Percentiles rank a stretch among this genome's conserved stretches.
Evolutionary conservation across 2,329 filamentous ascomycete genomes (phyloP).

Genomic region (Venturia asperata): DNA sequence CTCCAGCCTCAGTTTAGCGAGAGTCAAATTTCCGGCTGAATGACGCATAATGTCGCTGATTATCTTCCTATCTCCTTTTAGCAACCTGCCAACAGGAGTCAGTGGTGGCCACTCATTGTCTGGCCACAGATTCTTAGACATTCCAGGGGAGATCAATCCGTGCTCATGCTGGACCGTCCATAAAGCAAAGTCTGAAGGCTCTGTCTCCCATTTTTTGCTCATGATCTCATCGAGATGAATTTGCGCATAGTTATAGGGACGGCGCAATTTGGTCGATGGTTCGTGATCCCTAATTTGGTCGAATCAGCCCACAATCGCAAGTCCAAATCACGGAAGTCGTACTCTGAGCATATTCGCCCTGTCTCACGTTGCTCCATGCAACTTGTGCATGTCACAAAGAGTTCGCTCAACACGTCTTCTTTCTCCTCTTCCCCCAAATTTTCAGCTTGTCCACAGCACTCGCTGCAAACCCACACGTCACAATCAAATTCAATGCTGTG

Average conservation of each 20-base stretch:
- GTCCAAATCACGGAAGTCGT: background rate
- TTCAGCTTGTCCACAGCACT: background rate
- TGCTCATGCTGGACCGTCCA: background rate
- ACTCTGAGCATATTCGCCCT: background rate
- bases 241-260: background rate
- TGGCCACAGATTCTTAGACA: background rate
- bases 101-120: background rate
- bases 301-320: background rate
- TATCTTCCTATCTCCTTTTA: background rate
- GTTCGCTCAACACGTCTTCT: background rate
- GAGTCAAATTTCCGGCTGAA: background rate
- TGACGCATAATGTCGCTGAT: background rate
- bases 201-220: background rate
- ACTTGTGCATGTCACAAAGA: background rate
- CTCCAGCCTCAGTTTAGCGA: background rate
- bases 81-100: background rate
- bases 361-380: background rate
- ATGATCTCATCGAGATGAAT: background rate
- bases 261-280: background rate
- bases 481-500: background rate
- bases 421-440: background rate
- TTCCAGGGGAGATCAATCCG: background rate
- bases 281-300: background rate
- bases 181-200: background rate
- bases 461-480: background rate